phyloP scores from a whole-genome alignment of 2,329 filamentous ascomycete genomes.

The Myriosclerotinia duriaeana region DNA sequence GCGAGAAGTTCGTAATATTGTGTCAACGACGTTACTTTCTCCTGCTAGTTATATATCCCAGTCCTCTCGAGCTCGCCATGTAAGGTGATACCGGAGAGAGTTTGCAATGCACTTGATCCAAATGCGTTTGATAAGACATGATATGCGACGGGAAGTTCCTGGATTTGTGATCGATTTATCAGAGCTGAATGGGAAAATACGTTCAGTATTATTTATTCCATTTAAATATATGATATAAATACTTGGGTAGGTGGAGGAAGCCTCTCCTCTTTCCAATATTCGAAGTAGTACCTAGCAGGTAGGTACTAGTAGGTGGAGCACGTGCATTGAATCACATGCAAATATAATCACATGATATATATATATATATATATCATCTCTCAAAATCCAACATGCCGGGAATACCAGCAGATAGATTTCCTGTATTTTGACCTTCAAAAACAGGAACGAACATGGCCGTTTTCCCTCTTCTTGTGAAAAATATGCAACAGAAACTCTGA shows the following conservation, averaged over 20 bases:
- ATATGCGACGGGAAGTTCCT: not conserved
- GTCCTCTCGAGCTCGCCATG: not conserved
- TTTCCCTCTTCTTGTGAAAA: no score
- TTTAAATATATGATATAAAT: not conserved
- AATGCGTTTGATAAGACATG: not conserved
- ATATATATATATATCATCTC: not conserved
- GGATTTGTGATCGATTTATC: not conserved
- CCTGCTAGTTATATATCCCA: slow-evolving; percentile 11
- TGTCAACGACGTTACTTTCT: slow-evolving; percentile 22
- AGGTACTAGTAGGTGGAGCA: not conserved
- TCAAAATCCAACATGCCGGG: no score
- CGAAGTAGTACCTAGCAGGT: no score
- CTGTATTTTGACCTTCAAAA: no score
- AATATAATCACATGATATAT: not conserved
- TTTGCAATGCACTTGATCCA: not conserved
- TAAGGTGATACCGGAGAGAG: not conserved
- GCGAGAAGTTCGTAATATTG: slow-evolving; percentile 27
- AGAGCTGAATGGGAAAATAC: not conserved
- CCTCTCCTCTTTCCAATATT: not conserved
- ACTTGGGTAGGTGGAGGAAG: not conserved
- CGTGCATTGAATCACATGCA: not conserved
- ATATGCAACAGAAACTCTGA: no score
- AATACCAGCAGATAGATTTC: no score
- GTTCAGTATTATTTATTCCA: not conserved
- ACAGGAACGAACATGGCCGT: no score